Conservation (phyloP, 257 asterid genomes). For the Echites panduratus region DNA sequence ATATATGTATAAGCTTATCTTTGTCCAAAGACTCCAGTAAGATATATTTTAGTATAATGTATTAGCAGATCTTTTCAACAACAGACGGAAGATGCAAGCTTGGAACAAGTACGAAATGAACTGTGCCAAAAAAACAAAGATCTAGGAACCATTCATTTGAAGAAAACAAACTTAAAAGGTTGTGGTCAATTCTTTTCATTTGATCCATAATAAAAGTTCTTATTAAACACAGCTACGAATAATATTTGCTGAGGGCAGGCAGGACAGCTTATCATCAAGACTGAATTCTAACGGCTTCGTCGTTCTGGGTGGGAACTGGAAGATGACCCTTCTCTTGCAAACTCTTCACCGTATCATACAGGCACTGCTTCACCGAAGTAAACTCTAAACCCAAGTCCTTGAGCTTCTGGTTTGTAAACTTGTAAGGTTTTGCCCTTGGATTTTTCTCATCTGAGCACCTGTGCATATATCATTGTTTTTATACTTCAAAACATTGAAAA, state of each 20-base stretch:
- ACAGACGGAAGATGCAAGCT: too few species aligned
- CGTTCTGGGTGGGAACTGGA: constrained; percentile 49
- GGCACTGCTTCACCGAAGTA: constrained; percentile 63
- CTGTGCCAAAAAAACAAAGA: background rate
- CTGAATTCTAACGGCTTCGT: constrained; percentile 41
- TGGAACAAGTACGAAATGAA: background rate
- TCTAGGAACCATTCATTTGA: background rate
- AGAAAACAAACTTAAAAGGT: background rate
- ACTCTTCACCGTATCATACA: constrained; percentile 78
- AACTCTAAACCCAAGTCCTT: constrained; percentile 79
- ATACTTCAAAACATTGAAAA: background rate
- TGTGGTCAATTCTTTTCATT: too few species aligned
- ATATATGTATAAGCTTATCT: too few species aligned
- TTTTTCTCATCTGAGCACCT: constrained; percentile 85
- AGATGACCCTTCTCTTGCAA: constrained; percentile 82
- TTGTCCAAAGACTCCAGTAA: too few species aligned
- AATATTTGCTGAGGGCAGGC: background rate
- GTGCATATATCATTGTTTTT: background rate
- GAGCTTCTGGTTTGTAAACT: constrained; percentile 78
- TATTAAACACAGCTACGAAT: background rate
- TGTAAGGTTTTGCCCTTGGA: constrained; percentile 72
- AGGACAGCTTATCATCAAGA: constrained; percentile 14
- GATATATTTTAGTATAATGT: too few species aligned
- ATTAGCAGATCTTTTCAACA: too few species aligned
- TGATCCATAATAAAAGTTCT: background rate